These are phyloP conservation scores for Aspergillus costaricaensis DNA, from an alignment of 2,329 filamentous ascomycete genomes.

Conservation along the genomic window DNA sequence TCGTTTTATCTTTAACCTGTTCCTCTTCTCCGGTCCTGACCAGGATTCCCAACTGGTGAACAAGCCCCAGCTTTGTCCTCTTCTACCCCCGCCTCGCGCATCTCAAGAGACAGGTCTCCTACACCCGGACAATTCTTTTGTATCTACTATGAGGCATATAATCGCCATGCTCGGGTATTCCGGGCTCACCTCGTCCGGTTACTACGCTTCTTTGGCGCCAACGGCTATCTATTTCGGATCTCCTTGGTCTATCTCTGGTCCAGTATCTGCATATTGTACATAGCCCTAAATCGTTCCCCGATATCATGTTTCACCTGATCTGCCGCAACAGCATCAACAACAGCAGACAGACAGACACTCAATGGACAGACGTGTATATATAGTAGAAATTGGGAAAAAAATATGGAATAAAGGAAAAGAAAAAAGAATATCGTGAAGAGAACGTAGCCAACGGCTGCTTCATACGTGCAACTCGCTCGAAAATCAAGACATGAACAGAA, in stretches of 20 bases:
- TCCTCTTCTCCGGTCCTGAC: neutral
- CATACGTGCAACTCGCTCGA: neutral
- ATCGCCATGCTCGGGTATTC: neutral
- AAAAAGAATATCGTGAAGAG: neutral
- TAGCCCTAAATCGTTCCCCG: slow-evolving; percentile 1
- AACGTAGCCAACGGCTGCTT: slow-evolving; percentile 6
- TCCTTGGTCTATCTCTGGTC: neutral
- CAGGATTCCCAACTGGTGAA: neutral
- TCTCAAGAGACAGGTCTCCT: neutral
- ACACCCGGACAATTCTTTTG: neutral
- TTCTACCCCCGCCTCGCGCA: neutral
- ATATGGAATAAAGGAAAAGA: neutral
- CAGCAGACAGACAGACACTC: neutral
- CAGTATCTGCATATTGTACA: slow-evolving; percentile 4
- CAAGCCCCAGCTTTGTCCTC: neutral
- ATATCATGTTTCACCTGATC: neutral
- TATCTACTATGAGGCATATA: slow-evolving; percentile 1
- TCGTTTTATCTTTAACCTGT: neutral
- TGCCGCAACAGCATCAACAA: neutral
- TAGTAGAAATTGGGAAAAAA: neutral
- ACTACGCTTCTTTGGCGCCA: neutral
- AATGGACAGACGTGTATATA: neutral
- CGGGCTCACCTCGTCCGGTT: neutral
- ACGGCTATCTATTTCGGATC: neutral
- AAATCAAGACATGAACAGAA: slow-evolving; percentile 1